A percentile compares a stretch with the other conserved stretches of the same genome.
Conservation (phyloP, 805 yeast genomes). For the Myxozyma geophila region DNA sequence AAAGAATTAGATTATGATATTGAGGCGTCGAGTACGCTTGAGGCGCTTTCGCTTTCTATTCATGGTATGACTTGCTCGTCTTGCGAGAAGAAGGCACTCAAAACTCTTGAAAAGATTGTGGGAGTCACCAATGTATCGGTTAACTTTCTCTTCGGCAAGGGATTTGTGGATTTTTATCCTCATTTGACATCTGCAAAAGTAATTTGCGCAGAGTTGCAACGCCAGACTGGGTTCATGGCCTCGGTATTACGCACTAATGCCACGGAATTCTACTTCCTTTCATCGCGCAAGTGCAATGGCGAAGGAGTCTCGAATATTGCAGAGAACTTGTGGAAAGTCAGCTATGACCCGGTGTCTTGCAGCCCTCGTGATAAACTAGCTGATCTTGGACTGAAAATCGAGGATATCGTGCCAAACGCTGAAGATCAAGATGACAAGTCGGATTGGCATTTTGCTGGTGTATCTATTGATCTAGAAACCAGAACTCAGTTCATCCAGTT, state of each 20-base stretch:
- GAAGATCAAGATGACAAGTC: background rate
- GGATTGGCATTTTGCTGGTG: constrained; percentile 1
- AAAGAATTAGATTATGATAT: constrained; percentile 11
- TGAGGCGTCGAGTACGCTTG: constrained; percentile 5
- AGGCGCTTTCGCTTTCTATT: constrained; percentile 20
- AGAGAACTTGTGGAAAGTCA: constrained; percentile 9
- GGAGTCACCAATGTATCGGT: constrained; percentile 17
- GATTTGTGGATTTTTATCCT: constrained; percentile 15
- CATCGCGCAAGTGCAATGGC: background rate
- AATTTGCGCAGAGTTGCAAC: constrained; percentile 20
- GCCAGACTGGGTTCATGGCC: constrained; percentile 24
- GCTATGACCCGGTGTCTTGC: constrained; percentile 4
- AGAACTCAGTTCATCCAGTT: constrained; percentile 1
- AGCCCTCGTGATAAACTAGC: constrained; percentile 15
- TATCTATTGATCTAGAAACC: background rate
- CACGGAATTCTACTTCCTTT: constrained; percentile 12
- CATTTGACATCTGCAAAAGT: constrained; percentile 3
- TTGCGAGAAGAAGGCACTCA: constrained; percentile 22
- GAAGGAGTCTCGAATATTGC: constrained; percentile 5
- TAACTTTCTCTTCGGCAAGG: constrained; percentile 17
- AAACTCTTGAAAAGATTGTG: constrained; percentile 3
- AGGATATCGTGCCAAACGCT: constrained; percentile 15
- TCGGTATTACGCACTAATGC: constrained; percentile 13
- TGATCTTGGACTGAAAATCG: constrained; percentile 11
- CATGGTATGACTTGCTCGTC: constrained; percentile 30